A percentile compares a stretch with the other conserved stretches of the same genome.
These are phyloP conservation scores for Cercospora sp. DNA, from an alignment of 2,329 filamentous ascomycete genomes.

Conservation along the genomic window DNA sequence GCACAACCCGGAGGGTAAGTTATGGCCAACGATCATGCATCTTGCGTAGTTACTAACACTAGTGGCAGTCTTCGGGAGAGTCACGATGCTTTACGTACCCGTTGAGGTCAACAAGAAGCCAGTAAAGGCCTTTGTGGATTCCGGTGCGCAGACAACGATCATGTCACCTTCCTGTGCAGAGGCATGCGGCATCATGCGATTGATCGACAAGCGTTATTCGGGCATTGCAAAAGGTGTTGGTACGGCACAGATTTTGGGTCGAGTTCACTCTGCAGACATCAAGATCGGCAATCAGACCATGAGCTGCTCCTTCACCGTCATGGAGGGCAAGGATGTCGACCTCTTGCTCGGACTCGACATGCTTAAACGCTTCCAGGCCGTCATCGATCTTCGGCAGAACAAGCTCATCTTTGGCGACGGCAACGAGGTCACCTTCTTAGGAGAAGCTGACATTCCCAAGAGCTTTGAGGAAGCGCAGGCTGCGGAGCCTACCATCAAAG, in stretches of 20 bases:
- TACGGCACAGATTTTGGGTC: slow-evolving; percentile 89
- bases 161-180: slow-evolving; percentile 95
- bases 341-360: slow-evolving; percentile 92
- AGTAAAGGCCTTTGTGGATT: slow-evolving; percentile 95
- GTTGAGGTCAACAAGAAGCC: slow-evolving; percentile 91
- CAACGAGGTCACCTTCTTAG: slow-evolving; percentile 83
- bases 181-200: slow-evolving; percentile 89
- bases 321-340: slow-evolving; percentile 98
- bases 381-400: slow-evolving; percentile 82
- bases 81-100: slow-evolving; percentile 94
- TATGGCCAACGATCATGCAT: background rate
- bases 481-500: slow-evolving; percentile 79
- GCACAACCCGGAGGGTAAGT: slow-evolving; percentile 89
- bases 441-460: slow-evolving; percentile 92
- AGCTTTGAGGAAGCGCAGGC: slow-evolving; percentile 68
- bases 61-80: slow-evolving; percentile 77
- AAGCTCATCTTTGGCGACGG: slow-evolving; percentile 73
- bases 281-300: slow-evolving; percentile 85
- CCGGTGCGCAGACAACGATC: slow-evolving; percentile 95
- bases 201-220: slow-evolving; percentile 88
- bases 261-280: slow-evolving; percentile 93
- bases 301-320: slow-evolving; percentile 95
- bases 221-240: slow-evolving; percentile 92
- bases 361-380: slow-evolving; percentile 92
- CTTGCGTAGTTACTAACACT: slow-evolving; percentile 14